These are phyloP conservation scores for Quercus bicolor DNA, from an alignment of 306 rosid species.

Conservation along the genomic window DNA sequence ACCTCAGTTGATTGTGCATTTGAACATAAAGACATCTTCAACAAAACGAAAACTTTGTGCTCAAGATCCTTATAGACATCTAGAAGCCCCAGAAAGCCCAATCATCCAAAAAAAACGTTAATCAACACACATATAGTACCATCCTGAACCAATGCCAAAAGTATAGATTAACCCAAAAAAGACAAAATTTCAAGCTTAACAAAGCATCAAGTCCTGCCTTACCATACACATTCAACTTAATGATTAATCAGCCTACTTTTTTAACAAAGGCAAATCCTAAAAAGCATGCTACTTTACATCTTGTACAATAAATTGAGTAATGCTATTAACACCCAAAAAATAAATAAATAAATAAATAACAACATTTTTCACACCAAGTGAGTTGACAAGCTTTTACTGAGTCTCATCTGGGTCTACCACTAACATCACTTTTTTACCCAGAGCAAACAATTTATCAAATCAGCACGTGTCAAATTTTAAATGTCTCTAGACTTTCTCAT, in stretches of 20 bases:
- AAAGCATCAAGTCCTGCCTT: neutral
- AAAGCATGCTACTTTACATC: neutral
- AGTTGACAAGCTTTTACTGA: too few species aligned
- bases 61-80: conserved; percentile 13
- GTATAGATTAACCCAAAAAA: conserved; percentile 2
- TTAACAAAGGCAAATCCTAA: neutral
- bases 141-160: conserved; percentile 33
- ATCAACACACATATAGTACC: conserved; percentile 13
- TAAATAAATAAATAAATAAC: too few species aligned
- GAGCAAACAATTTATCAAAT: too few species aligned
- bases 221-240: neutral
- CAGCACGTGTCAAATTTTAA: too few species aligned
- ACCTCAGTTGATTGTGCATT: conserved; percentile 31
- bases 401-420: too few species aligned
- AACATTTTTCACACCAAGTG: too few species aligned
- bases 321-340: too few species aligned
- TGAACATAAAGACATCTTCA: conserved; percentile 41
- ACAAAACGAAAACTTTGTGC: conserved; percentile 9
- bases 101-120: conserved; percentile 12
- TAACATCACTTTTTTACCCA: neutral
- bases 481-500: too few species aligned
- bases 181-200: neutral
- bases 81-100: neutral
- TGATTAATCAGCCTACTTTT: neutral
- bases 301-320: too few species aligned